phyloP scores from a whole-genome alignment of 169 alveolate species.

The Toxoplasma gondii region DNA sequence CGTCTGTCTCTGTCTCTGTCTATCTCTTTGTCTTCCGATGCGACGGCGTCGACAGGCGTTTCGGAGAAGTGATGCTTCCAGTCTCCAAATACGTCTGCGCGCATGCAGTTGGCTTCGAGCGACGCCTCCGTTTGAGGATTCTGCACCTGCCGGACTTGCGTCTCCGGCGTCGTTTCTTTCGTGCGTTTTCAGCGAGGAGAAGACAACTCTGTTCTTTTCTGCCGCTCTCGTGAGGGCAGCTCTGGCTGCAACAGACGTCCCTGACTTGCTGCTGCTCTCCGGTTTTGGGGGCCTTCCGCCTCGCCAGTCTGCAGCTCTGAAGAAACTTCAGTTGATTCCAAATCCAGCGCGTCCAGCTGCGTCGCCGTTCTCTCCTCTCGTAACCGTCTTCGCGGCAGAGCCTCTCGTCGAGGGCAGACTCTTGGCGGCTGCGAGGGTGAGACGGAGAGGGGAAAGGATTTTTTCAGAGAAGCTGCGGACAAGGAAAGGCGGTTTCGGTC shows the following conservation, averaged over 20 bases:
- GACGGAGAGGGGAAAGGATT: not conserved
- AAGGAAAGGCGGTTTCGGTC: too few species aligned
- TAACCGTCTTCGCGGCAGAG: not conserved
- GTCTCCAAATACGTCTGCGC: too few species aligned
- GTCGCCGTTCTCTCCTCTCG: not conserved
- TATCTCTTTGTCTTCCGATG: too few species aligned
- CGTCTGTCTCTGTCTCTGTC: too few species aligned
- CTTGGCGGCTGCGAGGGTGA: conserved; percentile 32
- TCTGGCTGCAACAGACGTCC: not conserved
- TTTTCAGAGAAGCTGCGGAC: too few species aligned
- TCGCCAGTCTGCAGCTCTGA: not conserved
- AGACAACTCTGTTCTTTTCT: not conserved
- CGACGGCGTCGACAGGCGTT: too few species aligned
- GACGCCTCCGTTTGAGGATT: too few species aligned
- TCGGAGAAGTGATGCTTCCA: too few species aligned
- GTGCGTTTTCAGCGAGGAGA: not conserved
- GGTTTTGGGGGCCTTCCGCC: not conserved
- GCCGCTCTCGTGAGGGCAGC: not conserved
- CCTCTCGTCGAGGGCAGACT: conserved; percentile 21
- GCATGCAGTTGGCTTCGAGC: too few species aligned
- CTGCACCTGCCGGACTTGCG: too few species aligned
- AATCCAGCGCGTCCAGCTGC: not conserved
- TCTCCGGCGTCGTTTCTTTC: too few species aligned
- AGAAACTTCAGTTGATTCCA: not conserved
- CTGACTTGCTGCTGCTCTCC: not conserved